Conservation (phyloP, 73 alveolate species). For the Paramecium sexaurelia region DNA sequence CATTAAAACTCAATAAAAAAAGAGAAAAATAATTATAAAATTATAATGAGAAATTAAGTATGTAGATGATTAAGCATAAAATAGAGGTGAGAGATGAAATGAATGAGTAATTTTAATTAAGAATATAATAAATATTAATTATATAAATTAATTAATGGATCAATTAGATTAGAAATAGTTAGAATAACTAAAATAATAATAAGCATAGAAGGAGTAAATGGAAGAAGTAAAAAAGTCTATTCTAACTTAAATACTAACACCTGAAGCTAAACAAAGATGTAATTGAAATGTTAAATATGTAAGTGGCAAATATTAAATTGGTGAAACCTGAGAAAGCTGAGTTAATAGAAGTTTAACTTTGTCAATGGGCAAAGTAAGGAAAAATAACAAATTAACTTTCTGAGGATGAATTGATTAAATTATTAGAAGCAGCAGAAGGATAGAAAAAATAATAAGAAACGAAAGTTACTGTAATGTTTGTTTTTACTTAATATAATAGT, state of each 20-base stretch:
- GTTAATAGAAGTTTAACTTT: background rate
- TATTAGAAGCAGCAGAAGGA: slow-evolving; percentile 27
- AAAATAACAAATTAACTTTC: background rate
- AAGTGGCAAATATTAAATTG: slow-evolving; percentile 44
- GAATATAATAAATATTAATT: background rate
- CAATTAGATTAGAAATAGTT: background rate
- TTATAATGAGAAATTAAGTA: background rate
- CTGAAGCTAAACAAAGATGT: slow-evolving; percentile 53
- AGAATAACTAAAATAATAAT: background rate
- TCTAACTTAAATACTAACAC: background rate
- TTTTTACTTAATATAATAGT: background rate
- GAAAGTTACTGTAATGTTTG: background rate
- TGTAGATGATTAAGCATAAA: background rate
- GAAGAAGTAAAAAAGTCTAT: slow-evolving; percentile 34
- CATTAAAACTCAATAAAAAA: background rate
- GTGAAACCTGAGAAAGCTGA: slow-evolving; percentile 38
- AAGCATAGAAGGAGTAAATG: slow-evolving; percentile 32
- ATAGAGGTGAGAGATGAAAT: background rate
- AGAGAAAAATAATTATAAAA: background rate
- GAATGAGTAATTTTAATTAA: too few relatives aligned
- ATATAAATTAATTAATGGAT: slow-evolving; percentile 11
- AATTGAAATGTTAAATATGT: background rate
- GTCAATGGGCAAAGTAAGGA: slow-evolving; percentile 33
- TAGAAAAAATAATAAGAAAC: slow-evolving; percentile 19
- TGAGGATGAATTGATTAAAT: slow-evolving; percentile 29